These are phyloP conservation scores for Dissoconium aciculare DNA, from an alignment of 2,329 filamentous ascomycete species.

Conservation along the genomic window DNA sequence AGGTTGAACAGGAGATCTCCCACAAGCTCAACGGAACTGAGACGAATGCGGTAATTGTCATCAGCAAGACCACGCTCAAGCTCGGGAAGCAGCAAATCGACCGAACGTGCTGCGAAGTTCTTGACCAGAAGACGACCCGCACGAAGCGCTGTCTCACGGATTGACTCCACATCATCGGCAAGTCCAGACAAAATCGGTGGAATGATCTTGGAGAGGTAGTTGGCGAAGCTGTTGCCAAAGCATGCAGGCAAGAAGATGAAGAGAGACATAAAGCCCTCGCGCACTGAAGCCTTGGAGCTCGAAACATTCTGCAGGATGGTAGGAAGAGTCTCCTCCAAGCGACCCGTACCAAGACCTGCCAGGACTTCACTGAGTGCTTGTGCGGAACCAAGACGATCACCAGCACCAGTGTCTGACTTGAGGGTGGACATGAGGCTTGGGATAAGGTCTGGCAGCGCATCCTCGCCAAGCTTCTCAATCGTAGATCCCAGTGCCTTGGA, in stretches of 20 bases:
- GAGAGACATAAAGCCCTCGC: slow-evolving; percentile 97
- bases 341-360: slow-evolving; percentile 79
- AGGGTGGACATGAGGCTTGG: slow-evolving; percentile 95
- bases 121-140: slow-evolving; percentile 91
- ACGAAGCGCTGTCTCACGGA: slow-evolving; percentile 87
- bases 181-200: slow-evolving; percentile 86
- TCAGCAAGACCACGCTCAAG: slow-evolving; percentile 93
- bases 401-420: slow-evolving; percentile 91
- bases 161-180: slow-evolving; percentile 90
- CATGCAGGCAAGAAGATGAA: slow-evolving; percentile 99
- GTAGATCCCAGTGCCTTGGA: slow-evolving; percentile 90
- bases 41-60: slow-evolving; percentile 90
- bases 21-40: slow-evolving; percentile 94
- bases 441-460: slow-evolving; percentile 90
- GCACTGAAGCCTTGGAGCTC: slow-evolving; percentile 75
- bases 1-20: slow-evolving; percentile 96
- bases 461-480: slow-evolving; percentile 96
- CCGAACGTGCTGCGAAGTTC: slow-evolving; percentile 90
- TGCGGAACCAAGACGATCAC: slow-evolving; percentile 87
- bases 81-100: slow-evolving; percentile 85
- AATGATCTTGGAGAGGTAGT: slow-evolving; percentile 89
- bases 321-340: slow-evolving; percentile 87
- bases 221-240: slow-evolving; percentile 96
- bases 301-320: slow-evolving; percentile 93
- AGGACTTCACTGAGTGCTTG: slow-evolving; percentile 94